These are phyloP conservation scores for Backusella morwellensis DNA, from an alignment of 192 early-diverging fungal genomes.

Conservation along the genomic window DNA sequence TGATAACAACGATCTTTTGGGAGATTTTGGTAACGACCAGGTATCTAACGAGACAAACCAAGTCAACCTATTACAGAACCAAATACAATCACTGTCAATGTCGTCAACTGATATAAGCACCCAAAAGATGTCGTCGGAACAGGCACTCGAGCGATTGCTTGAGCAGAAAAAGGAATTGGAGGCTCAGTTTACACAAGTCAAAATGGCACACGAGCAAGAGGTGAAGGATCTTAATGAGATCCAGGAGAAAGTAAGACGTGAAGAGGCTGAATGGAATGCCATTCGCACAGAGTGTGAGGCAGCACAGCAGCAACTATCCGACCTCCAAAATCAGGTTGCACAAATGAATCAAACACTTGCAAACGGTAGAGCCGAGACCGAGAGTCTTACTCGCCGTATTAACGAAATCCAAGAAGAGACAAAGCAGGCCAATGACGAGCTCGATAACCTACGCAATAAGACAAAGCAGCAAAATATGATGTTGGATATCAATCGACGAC, in stretches of 20 bases:
- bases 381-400: constrained; percentile 44
- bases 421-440: constrained; percentile 41
- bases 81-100: constrained; percentile 51
- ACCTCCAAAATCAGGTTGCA: constrained; percentile 47
- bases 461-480: constrained; percentile 57
- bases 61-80: constrained; percentile 56
- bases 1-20: constrained; percentile 32
- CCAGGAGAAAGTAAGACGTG: constrained; percentile 39
- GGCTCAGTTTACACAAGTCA: constrained; percentile 52
- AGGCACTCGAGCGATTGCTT: constrained; percentile 53
- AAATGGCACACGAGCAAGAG: constrained; percentile 62
- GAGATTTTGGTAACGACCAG: constrained; percentile 45
- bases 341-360: constrained; percentile 43
- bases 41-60: constrained; percentile 61
- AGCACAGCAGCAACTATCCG: constrained; percentile 46
- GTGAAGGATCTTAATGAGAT: constrained; percentile 52
- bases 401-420: constrained; percentile 57
- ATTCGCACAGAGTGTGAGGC: constrained; percentile 46
- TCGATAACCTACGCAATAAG: constrained; percentile 57
- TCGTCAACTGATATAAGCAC: constrained; percentile 52
- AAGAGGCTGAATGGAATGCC: constrained; percentile 46
- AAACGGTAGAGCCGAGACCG: constrained; percentile 46
- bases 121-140: constrained; percentile 54
- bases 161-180: constrained; percentile 64
- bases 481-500: constrained; percentile 64